Base-by-base conservation (phyloP, 257 asterid genomes). In the Solanum dulcamara region DNA sequence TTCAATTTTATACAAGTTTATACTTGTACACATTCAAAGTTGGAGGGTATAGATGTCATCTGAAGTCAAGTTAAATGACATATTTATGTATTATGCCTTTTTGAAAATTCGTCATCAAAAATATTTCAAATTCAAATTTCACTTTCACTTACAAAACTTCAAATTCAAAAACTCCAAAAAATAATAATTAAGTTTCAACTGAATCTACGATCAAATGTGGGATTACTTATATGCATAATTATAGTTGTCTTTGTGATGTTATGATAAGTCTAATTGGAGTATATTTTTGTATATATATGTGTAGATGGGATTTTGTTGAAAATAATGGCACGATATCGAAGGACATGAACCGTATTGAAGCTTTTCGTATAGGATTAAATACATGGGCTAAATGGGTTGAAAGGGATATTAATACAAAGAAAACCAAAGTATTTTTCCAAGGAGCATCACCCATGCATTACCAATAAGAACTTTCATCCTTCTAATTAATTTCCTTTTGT, bases 351-450 rank as follows among this genome's bases (percentile, higher is more conserved):
- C 92, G 96, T 0, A 92, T 93, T 89, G 89, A 18, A 7, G 97
- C 97, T 22, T 94, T 91, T 59, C 87, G 87, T 1, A 88, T 48
- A 57, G 96, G 85, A 24, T 81, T 93, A 26, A 83, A 37, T 1
- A 92, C 96, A 4, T 93, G 97, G 97, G 91, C 90, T 13, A 93
- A 89, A 44, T 94, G 97, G 97, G 89, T 90, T 1, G 88, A 90
- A 17, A 48, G 91, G 0, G 75, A 62, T 66, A 84, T 94, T 17
- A 30, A 91, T 86, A 84, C 88, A 22, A 84, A 67, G 4, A 92
- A 92, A 88, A 91, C 93, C 80, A 88, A 84, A 80, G 90, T 94
- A 30, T 92, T 90, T 88, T 92, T 92, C 83, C 97, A 92, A 88
- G 97, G 96, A 64, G 91, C 92, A 72, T 86, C 94, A 70, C 90